Evolutionary conservation across 306 rosid species (phyloP).

Genomic region (Castanea sativa): DNA sequence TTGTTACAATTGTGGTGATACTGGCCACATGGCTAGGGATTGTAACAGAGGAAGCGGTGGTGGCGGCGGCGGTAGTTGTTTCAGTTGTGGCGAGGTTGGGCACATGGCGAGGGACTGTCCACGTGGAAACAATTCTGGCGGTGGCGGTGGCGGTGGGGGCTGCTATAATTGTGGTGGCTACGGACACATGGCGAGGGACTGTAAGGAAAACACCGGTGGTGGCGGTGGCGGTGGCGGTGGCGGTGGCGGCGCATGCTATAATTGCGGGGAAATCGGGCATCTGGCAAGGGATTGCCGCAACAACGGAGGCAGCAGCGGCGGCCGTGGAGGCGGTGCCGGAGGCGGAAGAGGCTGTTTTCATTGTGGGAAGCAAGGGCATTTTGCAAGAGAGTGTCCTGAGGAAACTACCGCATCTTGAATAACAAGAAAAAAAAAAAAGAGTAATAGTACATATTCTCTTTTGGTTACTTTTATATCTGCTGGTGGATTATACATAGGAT

Average conservation of each 20-base stretch:
- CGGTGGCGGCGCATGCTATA: constrained; percentile 34
- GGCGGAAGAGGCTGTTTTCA: constrained; percentile 43
- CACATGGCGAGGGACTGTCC: constrained; percentile 74
- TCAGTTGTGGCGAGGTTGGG: constrained; percentile 58
- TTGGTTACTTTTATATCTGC: constrained; percentile 19
- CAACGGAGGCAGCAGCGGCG: constrained; percentile 26
- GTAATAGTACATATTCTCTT: constrained; percentile 57
- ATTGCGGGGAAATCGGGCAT: constrained; percentile 68
- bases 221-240: constrained; percentile 13
- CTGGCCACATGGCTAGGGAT: constrained; percentile 74
- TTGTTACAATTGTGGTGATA: constrained; percentile 65
- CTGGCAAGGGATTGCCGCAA: constrained; percentile 67
- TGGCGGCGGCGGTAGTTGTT: constrained; percentile 50
- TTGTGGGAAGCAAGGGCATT: constrained; percentile 76
- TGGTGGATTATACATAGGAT: constrained; percentile 37
- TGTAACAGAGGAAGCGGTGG: constrained; percentile 32
- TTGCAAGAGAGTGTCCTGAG: constrained; percentile 71
- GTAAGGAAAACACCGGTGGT: constrained; percentile 21
- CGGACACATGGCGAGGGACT: constrained; percentile 68
- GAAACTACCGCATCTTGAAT: constrained; percentile 22
- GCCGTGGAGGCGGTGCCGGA: constrained; percentile 17
- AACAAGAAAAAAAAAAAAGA: constrained; percentile 29
- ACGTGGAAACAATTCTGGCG: constrained; percentile 24
- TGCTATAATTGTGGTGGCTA: constrained; percentile 57
- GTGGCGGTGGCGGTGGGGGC: constrained; percentile 23